A percentile compares a stretch with the other conserved stretches of the same genome.
phyloP scores from a whole-genome alignment of 441 rosid species.

The Bocquillonia castaneifolia region DNA sequence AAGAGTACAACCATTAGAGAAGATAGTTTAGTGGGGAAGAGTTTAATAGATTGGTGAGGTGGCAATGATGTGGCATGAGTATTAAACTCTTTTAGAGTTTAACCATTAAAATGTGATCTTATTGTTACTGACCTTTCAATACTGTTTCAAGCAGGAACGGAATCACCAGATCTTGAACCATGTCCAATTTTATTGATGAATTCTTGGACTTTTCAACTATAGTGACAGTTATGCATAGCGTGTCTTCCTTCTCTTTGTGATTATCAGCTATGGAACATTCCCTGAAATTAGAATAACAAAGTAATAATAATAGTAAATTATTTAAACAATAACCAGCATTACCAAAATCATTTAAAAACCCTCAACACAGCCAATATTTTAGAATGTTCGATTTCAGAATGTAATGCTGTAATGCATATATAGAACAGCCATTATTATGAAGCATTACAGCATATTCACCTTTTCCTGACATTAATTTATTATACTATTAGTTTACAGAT shows the following conservation, averaged over 20 bases:
- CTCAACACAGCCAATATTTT: neutral
- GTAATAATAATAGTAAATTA: neutral
- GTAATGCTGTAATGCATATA: neutral
- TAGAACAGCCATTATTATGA: neutral
- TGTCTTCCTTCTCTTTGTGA: constrained; percentile 40
- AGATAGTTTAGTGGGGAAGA: no score
- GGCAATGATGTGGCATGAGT: no score
- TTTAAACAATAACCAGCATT: neutral
- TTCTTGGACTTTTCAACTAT: constrained; percentile 43
- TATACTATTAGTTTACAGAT: no score
- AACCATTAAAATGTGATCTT: no score
- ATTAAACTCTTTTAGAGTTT: no score
- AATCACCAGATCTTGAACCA: constrained; percentile 46
- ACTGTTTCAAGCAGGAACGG: constrained; percentile 71
- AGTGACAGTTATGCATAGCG: constrained; percentile 58
- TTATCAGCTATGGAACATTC: constrained; percentile 38
- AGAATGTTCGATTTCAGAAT: neutral
- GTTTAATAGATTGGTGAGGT: no score
- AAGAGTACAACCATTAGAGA: no score
- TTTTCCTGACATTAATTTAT: neutral
- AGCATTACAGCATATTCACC: neutral
- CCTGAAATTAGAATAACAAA: constrained; percentile 32
- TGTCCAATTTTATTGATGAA: constrained; percentile 34
- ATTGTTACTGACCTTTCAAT: constrained; percentile 53
- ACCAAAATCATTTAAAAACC: neutral